Percentiles rank a stretch among this genome's conserved stretches.
Evolutionary conservation across 2,329 filamentous ascomycete genomes (phyloP).

Genomic region (Penicillium polonicum): DNA sequence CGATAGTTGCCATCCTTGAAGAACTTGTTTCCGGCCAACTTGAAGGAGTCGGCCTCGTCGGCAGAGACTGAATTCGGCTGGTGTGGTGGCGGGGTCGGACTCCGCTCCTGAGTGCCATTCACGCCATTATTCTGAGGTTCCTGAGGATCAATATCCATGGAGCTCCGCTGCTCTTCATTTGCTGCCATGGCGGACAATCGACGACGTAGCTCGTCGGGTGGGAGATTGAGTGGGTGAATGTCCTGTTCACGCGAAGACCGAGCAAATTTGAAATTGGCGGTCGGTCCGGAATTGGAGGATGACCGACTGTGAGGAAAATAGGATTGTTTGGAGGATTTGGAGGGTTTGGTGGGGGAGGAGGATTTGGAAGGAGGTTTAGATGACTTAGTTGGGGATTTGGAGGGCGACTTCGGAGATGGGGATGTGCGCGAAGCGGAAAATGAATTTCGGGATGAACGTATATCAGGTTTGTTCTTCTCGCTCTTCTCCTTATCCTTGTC

Average conservation of each 20-base stretch:
- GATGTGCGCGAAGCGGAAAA: slow-evolving; percentile 39
- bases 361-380: slow-evolving; percentile 10
- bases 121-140: slow-evolving; percentile 31
- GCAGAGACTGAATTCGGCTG: slow-evolving; percentile 48
- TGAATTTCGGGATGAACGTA: slow-evolving; percentile 32
- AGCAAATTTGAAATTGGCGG: slow-evolving; percentile 36
- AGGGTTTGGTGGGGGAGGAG: slow-evolving; percentile 13
- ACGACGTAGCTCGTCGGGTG: slow-evolving; percentile 81
- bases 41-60: slow-evolving; percentile 87
- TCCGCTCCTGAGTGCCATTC: slow-evolving; percentile 37
- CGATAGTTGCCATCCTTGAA: slow-evolving; percentile 93
- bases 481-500: slow-evolving; percentile 28
- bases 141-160: slow-evolving; percentile 70
- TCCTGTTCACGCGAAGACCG: slow-evolving; percentile 52
- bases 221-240: slow-evolving; percentile 85
- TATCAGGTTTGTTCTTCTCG: slow-evolving; percentile 16
- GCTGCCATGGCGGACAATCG: slow-evolving; percentile 59
- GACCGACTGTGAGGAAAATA: slow-evolving; percentile 33
- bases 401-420: slow-evolving; percentile 15
- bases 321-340: slow-evolving; percentile 21
- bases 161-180: slow-evolving; percentile 52
- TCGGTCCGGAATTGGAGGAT: slow-evolving; percentile 29
- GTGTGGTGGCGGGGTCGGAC: slow-evolving; percentile 49
- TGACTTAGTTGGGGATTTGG: slow-evolving; percentile 18
- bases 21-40: slow-evolving; percentile 89